Base-by-base conservation (phyloP, 305 asterid species). In the Fraxinus ornus region DNA sequence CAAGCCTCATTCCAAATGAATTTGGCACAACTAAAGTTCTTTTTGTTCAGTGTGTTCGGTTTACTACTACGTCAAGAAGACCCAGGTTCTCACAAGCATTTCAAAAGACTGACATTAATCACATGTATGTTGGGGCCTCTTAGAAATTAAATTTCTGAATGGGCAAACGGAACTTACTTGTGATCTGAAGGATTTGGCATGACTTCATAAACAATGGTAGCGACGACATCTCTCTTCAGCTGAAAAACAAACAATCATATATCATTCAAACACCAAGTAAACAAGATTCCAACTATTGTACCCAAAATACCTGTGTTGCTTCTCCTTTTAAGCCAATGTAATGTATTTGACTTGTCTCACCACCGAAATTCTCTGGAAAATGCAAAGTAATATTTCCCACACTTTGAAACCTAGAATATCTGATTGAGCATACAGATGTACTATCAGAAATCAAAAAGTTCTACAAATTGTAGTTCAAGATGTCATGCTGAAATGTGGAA, bases 121-220 rank as follows among this genome's bases (percentile, higher is more conserved):
- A 28, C 52, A 32, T 21, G 33, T 4, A 3, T 22, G 52, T 24
- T 8, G 30, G 57, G 73, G 60, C 2, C 62, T n/a, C 3, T 8
- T 26, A 62, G 72, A n/a, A 7, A 70, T 75, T 24, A 79, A 66
- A 76, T n/a, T 39, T 52, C 44, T 13, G 75, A 32, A 57, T 62
- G 8, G 33, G 47, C 26, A 32, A 73, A 22, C 66, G 78, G 41
- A 36, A 94, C 98, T 91, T 84, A 96, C 99, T 93, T 94, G 95
- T 96, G 98, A 89, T 94, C 99, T 4, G 98, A 96, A 87, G 98
- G 99, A 87, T 96, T 96, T 77, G 99, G 99, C 91, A 80, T 92
- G 86, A 94, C 90, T 86, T 96, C 99, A 80, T 96, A 94, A 81
- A 96, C 99, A 85, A 96, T 91, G 77, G 97, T 91, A 3, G 98